These are phyloP conservation scores for Ophioceras dolichostomum DNA, from an alignment of 2,329 filamentous ascomycete genomes.

Conservation along the genomic window DNA sequence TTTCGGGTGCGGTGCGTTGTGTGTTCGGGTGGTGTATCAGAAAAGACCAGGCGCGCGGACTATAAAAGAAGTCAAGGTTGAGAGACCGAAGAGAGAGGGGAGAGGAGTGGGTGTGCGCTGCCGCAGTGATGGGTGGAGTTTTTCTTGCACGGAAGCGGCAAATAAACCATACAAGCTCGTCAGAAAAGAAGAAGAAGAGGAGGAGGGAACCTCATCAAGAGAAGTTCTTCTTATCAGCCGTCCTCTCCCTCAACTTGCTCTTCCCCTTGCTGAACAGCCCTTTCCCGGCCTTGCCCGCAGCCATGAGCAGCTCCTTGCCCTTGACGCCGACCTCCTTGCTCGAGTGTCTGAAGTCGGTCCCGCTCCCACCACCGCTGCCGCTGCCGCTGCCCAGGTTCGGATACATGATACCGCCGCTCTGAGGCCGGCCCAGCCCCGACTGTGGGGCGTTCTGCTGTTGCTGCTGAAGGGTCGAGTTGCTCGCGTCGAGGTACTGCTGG, in stretches of 20 bases:
- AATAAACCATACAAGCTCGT: no score
- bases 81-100: no score
- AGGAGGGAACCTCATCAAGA: no score
- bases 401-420: constrained; percentile 23
- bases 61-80: no score
- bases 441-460: constrained; percentile 10
- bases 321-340: constrained; percentile 61
- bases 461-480: constrained; percentile 17
- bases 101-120: no score
- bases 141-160: no score
- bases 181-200: no score
- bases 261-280: constrained; percentile 84
- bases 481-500: constrained; percentile 44
- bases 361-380: constrained; percentile 16
- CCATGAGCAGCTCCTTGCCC: constrained; percentile 80
- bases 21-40: no score
- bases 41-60: no score
- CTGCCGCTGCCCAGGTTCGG: constrained; percentile 23
- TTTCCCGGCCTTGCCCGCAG: constrained; percentile 80
- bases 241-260: constrained; percentile 63
- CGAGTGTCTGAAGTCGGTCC: constrained; percentile 38
- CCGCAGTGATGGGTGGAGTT: no score
- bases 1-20: no score
- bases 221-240: constrained; percentile 85
- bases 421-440: constrained; percentile 14